Base-by-base conservation (phyloP, 768 basidiomycete species). In the Pleurotus ostreatus region DNA sequence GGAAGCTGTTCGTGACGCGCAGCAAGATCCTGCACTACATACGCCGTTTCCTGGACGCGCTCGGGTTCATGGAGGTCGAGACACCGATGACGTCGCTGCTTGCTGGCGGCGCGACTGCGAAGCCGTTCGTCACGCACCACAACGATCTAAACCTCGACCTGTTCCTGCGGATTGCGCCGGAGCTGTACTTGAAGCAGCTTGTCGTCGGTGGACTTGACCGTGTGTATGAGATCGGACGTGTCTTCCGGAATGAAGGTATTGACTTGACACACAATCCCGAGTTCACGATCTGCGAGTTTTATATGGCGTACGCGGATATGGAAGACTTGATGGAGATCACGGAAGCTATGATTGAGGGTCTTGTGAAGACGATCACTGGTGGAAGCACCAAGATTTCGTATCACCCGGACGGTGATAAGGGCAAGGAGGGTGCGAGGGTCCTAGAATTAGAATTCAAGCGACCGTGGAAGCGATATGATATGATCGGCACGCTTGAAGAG, bases 281-380 rank as follows among this genome's bases (percentile, higher is more conserved):
- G 71, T 98, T 98, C 76, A 92, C 93, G 4, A 96, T 98, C 74
- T 98, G 96, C 81, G 96, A 99, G 76, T 98, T 99, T 74, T 99
- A 98, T 68, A 98, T 99, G 96, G 96, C 97, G 26, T 98, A 98
- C 64, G 97, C 97, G 57, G 97, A 98, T 70, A 95, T 96, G 94
- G 89, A 92, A 75, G 97, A 98, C 67, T 57, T 98, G 57, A 98
- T 99, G 96, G 97, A 98, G 41, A 80, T 98, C 56, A 99, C 97
- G 13, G 97, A 99, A 72, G 73, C 75, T 43, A 78, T 99, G 76
- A 68, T 98, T 15, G 91, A 94, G 66, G 92, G 94, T 6, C 74
- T 99, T 72, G 96, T 98, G 67, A 90, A 87, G 81, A 82, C 79
- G 65, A 69, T 98, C 55, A 95, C 85, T 0, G 83, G 85, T 40